Evolutionary conservation across 306 rosid species (phyloP), one percentile per base, ranked within the genome.

Genomic region (Trifolium fragiferum): DNA sequence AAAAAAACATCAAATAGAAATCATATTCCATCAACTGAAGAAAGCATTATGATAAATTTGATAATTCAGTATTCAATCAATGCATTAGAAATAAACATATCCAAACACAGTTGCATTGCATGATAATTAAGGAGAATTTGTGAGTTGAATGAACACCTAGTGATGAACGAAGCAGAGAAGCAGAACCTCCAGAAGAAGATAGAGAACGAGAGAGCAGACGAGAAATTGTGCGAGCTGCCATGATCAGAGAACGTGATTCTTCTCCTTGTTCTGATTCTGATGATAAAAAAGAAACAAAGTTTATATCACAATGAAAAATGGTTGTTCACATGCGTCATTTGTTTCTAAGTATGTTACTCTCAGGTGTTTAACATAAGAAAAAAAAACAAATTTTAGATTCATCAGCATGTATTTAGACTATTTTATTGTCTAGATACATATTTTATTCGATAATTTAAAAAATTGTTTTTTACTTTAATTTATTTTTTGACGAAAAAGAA

Each of bases 161-260:
- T 53, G 92, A 81, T 53, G 91, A 87, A 11, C 46, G 89, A 80
- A 85, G 86, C 83, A 76, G 78, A 81, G 93, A 82, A 84, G 81
- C 0, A 78, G 86, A 6, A 57, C 8, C 67, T 16, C 84, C 87
- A 58, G 71, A 40, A 68, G 80, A 68, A 62, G 82, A 70, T 10
- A 18, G 55, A 63, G 81, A 83, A 2, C 92, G 92, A 84, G 86
- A 82, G 40, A 91, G 79, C 19, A 89, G 55, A 38, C 81, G 76
- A 30, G 87, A 84, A 73, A 93, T 70, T 33, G 90, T 80, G 43
- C 94, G 85, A 83, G 89, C 83, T 30, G 98, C 96, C 98, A 93
- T 93, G 70, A 9, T 27, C 55, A 54, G 37, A 40, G 51, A 33
- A 74, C 9, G 70, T 62, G 6, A 4, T 72, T 18, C 66, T 23